Percentiles rank a stretch among this genome's conserved stretches.
phyloP scores from a whole-genome alignment of 2,329 filamentous ascomycete genomes.

The Penicillium corylophilum region DNA sequence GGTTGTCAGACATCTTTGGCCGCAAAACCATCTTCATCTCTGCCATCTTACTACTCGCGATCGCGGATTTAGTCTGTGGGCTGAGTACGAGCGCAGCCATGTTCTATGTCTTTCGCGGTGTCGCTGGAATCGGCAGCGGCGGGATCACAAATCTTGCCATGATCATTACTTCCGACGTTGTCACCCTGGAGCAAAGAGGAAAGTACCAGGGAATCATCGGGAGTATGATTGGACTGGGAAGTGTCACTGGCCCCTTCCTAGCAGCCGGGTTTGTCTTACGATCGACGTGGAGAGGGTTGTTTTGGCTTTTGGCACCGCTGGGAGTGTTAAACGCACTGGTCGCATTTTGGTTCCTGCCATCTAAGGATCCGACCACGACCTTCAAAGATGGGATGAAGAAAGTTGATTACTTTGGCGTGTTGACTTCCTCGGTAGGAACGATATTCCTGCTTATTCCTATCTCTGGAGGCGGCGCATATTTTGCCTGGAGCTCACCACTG shows the following conservation, averaged over 20 bases:
- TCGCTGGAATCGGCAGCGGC: slow-evolving; percentile 61
- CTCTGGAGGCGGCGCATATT: slow-evolving; percentile 56
- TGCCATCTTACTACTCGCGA: slow-evolving; percentile 51
- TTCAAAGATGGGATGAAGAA: slow-evolving; percentile 50
- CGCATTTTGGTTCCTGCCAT: slow-evolving; percentile 51
- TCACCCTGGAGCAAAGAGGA: slow-evolving; percentile 57
- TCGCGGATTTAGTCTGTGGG: slow-evolving; percentile 59
- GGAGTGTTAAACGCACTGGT: slow-evolving; percentile 46
- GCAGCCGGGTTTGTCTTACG: slow-evolving; percentile 44
- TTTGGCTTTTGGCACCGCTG: slow-evolving; percentile 53
- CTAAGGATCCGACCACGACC: slow-evolving; percentile 47
- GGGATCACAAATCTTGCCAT: slow-evolving; percentile 59
- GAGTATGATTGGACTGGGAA: slow-evolving; percentile 44
- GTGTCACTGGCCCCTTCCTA: slow-evolving; percentile 47
- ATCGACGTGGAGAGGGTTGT: slow-evolving; percentile 43
- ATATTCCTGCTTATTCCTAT: slow-evolving; percentile 62
- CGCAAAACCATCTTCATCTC: slow-evolving; percentile 58
- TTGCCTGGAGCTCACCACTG: slow-evolving; percentile 53
- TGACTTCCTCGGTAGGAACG: slow-evolving; percentile 54
- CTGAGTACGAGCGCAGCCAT: slow-evolving; percentile 54
- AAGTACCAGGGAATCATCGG: slow-evolving; percentile 52
- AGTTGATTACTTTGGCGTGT: slow-evolving; percentile 58
- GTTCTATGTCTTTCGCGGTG: slow-evolving; percentile 60
- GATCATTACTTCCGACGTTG: slow-evolving; percentile 61
- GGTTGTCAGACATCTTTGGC: slow-evolving; percentile 60